Evolutionary conservation across 2,329 filamentous ascomycete genomes (phyloP), one percentile per base, ranked within the genome.

Genomic region (Sporothrix pseudoabietina): DNA sequence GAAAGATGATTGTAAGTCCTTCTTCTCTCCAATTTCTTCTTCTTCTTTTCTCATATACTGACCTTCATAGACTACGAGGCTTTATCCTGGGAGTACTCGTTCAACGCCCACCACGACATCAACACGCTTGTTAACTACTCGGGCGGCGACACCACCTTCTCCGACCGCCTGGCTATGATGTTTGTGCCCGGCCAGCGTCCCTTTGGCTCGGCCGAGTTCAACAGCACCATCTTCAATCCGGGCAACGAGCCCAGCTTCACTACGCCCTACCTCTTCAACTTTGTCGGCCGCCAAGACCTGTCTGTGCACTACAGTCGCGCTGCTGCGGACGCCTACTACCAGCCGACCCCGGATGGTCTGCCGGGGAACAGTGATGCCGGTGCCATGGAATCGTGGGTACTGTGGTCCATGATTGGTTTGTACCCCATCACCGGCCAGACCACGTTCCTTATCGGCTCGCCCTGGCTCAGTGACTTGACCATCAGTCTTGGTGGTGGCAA

Each of bases 291-390:
- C 63, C 90, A 91, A 77, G 87, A 90, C 77, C 85, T 89, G 41
- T 86, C 85, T 3, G 89, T 92, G 22, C 78, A 85, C 72, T 85
- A 86, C 75, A 88, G 87, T 61, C 87, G 91, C 69, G 82, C 82
- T 71, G 83, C 90, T 63, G 89, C 89, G 41, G 87, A 88, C 76
- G 80, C 82, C 16, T 89, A 87, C 80, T 92, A 91, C 80, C 83
- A 82, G 68, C 83, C 86, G 0, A 86, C 85, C 0, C 82, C 83
- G 0, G 78, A 77, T 8, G 91, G 91, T 0, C 82, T 93, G 0
- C 91, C 91, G 0, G 91, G 91, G 0, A 92, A 93, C 79, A 89
- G 87, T 61, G 91, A 93, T 79, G 90, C 89, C 1, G 91, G 91
- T 7, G 89, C 91, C 16, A 92, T 93, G 90, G 89, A 93, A 78